Conservation (phyloP, 2,329 filamentous ascomycete genomes). For the Chaetomium olivaceum region DNA sequence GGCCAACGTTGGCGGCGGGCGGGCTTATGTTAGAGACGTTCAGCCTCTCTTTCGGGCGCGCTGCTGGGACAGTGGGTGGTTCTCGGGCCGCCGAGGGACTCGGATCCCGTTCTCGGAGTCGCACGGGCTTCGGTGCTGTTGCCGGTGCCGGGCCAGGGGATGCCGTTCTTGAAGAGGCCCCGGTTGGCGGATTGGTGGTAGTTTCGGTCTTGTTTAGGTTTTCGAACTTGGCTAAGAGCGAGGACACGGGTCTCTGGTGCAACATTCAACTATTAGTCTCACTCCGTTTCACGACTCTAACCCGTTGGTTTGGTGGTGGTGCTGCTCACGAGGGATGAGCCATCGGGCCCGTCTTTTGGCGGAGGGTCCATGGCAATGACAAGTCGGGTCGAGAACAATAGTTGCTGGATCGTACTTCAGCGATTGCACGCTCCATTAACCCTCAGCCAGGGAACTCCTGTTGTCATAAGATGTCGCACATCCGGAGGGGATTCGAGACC, state of each 20-base stretch:
- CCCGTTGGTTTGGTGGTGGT: neutral
- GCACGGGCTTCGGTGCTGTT: constrained; percentile 43
- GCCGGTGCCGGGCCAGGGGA: constrained; percentile 37
- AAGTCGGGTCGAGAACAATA: constrained; percentile 29
- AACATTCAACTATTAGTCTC: constrained; percentile 33
- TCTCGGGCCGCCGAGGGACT: constrained; percentile 42
- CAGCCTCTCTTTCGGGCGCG: constrained; percentile 33
- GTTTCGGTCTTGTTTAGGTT: constrained; percentile 62
- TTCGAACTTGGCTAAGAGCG: constrained; percentile 78
- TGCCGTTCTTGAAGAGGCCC: constrained; percentile 39
- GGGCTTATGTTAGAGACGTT: constrained; percentile 45
- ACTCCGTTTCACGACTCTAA: neutral
- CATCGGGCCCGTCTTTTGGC: constrained; percentile 65
- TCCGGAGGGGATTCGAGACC: constrained; percentile 10
- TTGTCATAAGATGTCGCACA: constrained; percentile 32
- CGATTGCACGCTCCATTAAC: constrained; percentile 37
- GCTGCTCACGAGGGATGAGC: constrained; percentile 68
- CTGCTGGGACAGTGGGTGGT: constrained; percentile 30
- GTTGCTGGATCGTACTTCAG: constrained; percentile 10
- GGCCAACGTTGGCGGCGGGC: constrained; percentile 38
- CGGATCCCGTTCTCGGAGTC: constrained; percentile 45
- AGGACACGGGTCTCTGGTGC: constrained; percentile 74
- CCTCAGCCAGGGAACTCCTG: constrained; percentile 32
- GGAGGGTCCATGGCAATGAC: constrained; percentile 46
- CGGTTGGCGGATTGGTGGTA: constrained; percentile 41